Base-by-base conservation (phyloP, 1,284 basidiomycete species). In the Apiotrichum mycotoxinovorans region DNA sequence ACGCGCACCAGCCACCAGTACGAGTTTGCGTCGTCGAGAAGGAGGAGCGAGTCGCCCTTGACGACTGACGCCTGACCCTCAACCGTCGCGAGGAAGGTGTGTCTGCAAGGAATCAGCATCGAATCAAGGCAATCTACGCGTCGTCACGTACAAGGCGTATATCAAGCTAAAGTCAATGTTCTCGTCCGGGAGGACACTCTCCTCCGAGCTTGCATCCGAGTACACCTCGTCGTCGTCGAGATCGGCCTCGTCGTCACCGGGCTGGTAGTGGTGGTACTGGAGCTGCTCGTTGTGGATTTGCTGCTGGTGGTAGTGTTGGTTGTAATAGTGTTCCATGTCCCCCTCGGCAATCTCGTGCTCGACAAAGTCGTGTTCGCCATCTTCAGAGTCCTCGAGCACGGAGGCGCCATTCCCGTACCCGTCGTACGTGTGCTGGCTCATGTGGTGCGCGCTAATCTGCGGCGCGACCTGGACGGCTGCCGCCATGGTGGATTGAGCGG, bases 1-100 rank as follows among this genome's bases (percentile, higher is more conserved):
- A 96, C 93, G 52, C 91, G 85, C 18, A 97, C 92, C 50, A 96
- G 86, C 93, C 93, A 96, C 93, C 93, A 96, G 78, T 96, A 97
- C 75, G 89, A 91, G 78, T 97, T 96, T 60, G 87, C 91, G 74
- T 97, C 93, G 78, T 97, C 93, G 82, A 96, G 89, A 43, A 97
- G 80, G 69, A 91, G 87, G 37, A 97, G 82, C 61, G 88, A 90
- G 80, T 97, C 93, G 38, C 93, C 93, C 76, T 95, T 95, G 76
- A 94, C 90, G 61, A 97, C 93, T 62, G 91, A 94, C 3, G 93
- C 93, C 77, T 97, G 93, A 22, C 93, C 93, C 70, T 96, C 93
- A 25, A 96, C 92, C 0, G 93, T 96, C 0, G 93, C 93, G 14
- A 92, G 86, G 75, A 96, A 96, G 65, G 89, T 94, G 72, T 94